Percentiles rank a stretch among this genome's conserved stretches.
Evolutionary conservation across 768 basidiomycete species (phyloP).

Genomic region (Lactarius trivialis): DNA sequence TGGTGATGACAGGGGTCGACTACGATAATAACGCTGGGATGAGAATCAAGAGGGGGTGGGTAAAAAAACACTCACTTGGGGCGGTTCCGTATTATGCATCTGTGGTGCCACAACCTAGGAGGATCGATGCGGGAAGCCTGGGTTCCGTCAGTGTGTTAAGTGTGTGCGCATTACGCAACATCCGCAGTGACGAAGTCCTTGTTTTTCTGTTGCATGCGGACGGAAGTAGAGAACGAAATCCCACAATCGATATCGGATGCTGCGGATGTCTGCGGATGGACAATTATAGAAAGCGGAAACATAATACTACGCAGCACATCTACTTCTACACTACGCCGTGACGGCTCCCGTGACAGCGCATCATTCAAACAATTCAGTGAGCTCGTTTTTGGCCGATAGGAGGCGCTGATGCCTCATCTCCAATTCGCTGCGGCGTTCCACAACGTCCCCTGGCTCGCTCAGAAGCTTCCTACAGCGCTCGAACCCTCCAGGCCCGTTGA

Average conservation of each 20-base stretch:
- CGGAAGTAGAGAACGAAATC: neutral
- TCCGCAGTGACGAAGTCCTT: constrained; percentile 3
- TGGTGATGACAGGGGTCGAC: neutral
- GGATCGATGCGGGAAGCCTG: neutral
- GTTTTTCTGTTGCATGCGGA: neutral
- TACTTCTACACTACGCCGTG: neutral
- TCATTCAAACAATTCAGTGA: constrained; percentile 24
- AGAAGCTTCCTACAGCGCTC: constrained; percentile 43
- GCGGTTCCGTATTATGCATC: neutral
- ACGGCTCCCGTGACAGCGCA: too few relatives aligned
- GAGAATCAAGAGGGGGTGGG: neutral
- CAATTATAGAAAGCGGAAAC: neutral
- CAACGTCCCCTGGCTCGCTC: constrained; percentile 40
- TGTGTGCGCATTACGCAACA: neutral
- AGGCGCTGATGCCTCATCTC: constrained; percentile 44
- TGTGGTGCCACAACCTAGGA: constrained; percentile 10
- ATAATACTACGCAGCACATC: neutral
- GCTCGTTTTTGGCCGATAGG: constrained; percentile 37
- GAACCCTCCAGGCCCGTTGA: constrained; percentile 40
- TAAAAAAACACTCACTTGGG: neutral
- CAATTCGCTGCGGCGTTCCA: constrained; percentile 40
- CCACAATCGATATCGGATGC: neutral
- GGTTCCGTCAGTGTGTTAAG: neutral
- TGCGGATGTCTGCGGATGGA: constrained; percentile 9
- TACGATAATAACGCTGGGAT: neutral